phyloP scores from a whole-genome alignment of 2,329 filamentous ascomycete species.

The Didymella exigua region DNA sequence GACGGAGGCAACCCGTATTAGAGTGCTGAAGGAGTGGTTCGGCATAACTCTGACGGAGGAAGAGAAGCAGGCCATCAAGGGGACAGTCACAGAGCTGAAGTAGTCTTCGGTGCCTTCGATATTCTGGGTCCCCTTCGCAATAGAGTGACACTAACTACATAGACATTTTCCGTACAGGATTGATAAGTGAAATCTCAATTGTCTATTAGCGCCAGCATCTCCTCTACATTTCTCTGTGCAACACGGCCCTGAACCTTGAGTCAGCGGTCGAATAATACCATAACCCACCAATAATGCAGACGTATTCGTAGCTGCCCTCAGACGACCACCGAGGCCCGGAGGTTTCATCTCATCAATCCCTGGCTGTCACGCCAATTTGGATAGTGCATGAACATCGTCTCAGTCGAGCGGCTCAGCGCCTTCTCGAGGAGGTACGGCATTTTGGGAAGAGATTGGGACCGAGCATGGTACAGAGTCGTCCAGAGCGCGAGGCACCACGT shows the following conservation, averaged over 20 bases:
- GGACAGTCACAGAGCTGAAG: constrained; percentile 32
- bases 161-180: too few relatives aligned
- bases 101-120: neutral
- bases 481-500: neutral
- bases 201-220: too few relatives aligned
- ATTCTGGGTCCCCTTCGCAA: too few relatives aligned
- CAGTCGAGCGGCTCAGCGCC: neutral
- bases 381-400: neutral
- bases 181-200: too few relatives aligned
- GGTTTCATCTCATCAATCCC: neutral
- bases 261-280: neutral
- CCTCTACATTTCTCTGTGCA: too few relatives aligned
- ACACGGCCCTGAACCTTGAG: too few relatives aligned
- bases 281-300: neutral
- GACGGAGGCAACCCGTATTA: constrained; percentile 49
- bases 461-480: neutral
- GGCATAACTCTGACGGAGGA: constrained; percentile 47
- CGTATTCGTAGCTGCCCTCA: neutral
- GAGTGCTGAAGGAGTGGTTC: constrained; percentile 49
- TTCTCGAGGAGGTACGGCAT: neutral
- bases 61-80: constrained; percentile 45
- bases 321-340: neutral
- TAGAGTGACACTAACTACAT: too few relatives aligned
- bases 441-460: neutral
- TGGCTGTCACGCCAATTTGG: constrained; percentile 5